Conservation (phyloP, 73 alveolate genomes). For the Durusdinium trenchii region DNA sequence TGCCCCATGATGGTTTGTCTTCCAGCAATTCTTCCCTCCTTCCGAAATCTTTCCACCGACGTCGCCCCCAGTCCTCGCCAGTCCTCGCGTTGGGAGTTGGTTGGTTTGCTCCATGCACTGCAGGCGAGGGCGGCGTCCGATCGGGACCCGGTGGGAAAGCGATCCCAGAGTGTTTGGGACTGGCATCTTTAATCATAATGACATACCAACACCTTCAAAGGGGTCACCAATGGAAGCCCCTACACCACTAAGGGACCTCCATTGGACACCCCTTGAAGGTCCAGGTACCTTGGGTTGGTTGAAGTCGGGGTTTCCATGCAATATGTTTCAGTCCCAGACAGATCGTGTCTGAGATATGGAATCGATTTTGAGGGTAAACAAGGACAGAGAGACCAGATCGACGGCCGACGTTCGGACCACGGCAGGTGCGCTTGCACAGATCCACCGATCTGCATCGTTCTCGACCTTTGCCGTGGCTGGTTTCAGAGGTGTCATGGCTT, state of each 20-base stretch:
- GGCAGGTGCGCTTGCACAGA: slow-evolving; percentile 13
- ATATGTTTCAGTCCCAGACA: too few species aligned
- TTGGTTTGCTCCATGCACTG: slow-evolving; percentile 48
- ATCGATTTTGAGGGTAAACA: too few species aligned
- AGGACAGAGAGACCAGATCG: too few species aligned
- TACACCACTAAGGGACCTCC: neutral
- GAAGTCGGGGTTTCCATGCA: neutral
- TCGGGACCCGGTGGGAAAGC: too few species aligned
- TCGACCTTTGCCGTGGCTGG: slow-evolving; percentile 53
- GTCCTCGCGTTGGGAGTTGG: slow-evolving; percentile 71
- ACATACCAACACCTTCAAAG: neutral
- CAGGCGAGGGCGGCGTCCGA: neutral
- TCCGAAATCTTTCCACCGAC: neutral
- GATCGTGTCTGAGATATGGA: too few species aligned
- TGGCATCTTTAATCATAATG: neutral
- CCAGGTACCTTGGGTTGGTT: neutral
- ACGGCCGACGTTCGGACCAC: neutral
- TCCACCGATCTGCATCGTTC: slow-evolving; percentile 14
- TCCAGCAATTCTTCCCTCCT: neutral
- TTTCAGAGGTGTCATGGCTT: neutral
- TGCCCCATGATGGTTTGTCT: neutral
- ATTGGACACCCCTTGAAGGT: neutral
- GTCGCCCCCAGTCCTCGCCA: neutral
- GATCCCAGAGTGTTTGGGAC: too few species aligned
- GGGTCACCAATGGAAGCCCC: neutral